Base-by-base conservation (phyloP, 1,284 basidiomycete species). In the Leccinum pallidistipes region DNA sequence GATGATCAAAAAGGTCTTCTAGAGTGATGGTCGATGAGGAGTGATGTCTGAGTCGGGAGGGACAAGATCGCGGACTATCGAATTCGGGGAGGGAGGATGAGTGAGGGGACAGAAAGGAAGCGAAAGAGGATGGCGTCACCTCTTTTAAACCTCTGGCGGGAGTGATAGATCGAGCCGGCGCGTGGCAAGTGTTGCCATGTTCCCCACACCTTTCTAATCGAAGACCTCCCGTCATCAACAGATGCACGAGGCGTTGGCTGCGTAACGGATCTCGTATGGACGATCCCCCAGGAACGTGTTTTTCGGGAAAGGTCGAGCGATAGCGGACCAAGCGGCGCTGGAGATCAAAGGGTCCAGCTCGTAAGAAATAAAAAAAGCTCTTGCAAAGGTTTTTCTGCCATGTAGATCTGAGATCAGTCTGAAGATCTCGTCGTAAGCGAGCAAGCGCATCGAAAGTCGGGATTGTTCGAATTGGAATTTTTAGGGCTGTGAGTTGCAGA, bases 191-290 rank as follows among this genome's bases (percentile, higher is more conserved):
- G 32, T 34, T 51, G 50, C 60, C 62, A 68, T 40, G 34, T 50
- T 66, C 58, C 58, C 59, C 59, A 65, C 56, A 58, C 29, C 55
- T 68, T 72, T 66, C 71, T 60, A 64, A 68, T 66, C 45, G 58
- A 71, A 68, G 11, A 27, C 58, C 54, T 2, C 59, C 69, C 65
- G 60, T 56, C 66, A 73, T 71, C 68, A 69, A 27, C 34, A 57
- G 34, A 7, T 56, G 40, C 69, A 73, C 64, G 71, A 73, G 71
- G 69, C 71, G 58, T 57, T 50, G 60, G 56, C 45, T 60, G 45
- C 11, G 50, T 60, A 47, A 58, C 54, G 50, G 31, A 61, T 62
- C 36, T 38, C 34, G 55, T 51, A 31, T 58, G 55, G 59, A 27
- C 10, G 24, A 34, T 58, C 7, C 54, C 60, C 53, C 32, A 66